A percentile compares a stretch with the other conserved stretches of the same genome.
These are phyloP conservation scores for Wickerhamiella parazyma DNA, from an alignment of 805 yeast genomes.

Conservation along the genomic window DNA sequence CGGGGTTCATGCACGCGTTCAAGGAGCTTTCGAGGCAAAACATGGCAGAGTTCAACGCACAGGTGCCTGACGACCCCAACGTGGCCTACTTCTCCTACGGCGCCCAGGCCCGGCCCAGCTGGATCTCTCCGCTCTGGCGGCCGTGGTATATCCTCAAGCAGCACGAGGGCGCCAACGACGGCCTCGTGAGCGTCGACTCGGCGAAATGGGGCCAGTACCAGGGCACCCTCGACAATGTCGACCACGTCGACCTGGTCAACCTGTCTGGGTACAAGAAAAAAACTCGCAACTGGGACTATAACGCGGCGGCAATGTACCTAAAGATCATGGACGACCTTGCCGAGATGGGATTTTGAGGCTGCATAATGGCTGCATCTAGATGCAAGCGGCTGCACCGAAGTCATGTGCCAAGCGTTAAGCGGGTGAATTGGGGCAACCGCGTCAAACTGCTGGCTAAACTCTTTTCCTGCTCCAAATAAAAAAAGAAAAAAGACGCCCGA, in stretches of 20 bases:
- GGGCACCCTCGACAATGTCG: slow-evolving; percentile 67
- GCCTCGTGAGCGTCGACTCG: slow-evolving; percentile 66
- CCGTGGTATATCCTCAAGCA: slow-evolving; percentile 51
- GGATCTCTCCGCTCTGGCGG: slow-evolving; percentile 45
- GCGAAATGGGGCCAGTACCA: slow-evolving; percentile 73
- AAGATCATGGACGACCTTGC: slow-evolving; percentile 54
- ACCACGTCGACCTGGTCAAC: slow-evolving; percentile 76
- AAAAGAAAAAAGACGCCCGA: no score
- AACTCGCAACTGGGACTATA: slow-evolving; percentile 31
- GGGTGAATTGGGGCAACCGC: no score
- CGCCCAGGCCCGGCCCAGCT: slow-evolving; percentile 50
- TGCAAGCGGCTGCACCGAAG: no score
- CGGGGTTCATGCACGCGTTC: slow-evolving; percentile 30
- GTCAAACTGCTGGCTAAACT: no score
- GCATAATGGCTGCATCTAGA: no score
- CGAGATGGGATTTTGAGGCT: slow-evolving; percentile 36
- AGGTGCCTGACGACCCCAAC: slow-evolving; percentile 39
- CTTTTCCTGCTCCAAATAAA: no score
- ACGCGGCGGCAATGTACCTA: slow-evolving; percentile 56
- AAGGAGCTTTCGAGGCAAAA: slow-evolving; percentile 49
- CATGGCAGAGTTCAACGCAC: slow-evolving; percentile 40
- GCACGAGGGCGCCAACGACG: slow-evolving; percentile 57
- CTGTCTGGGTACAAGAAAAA: slow-evolving; percentile 32
- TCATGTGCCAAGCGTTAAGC: no score
- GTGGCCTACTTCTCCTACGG: slow-evolving; percentile 78